Percentiles rank a stretch among this genome's conserved stretches.
These are phyloP conservation scores for Aspergillus sp. DNA, from an alignment of 2,329 filamentous ascomycete species.

Conservation along the genomic window DNA sequence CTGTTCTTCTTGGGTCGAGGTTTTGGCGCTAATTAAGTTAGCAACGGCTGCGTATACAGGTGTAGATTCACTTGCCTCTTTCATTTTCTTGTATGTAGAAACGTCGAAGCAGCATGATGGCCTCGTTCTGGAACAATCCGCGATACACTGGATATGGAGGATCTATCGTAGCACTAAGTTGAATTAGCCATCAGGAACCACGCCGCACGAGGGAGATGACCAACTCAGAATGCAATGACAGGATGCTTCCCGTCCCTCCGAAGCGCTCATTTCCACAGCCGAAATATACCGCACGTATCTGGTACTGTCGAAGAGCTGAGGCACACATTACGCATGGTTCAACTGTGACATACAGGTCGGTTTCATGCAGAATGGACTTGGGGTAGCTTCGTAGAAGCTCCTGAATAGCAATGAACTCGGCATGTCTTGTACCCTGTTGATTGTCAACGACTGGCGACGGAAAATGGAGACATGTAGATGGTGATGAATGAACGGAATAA, in stretches of 20 bases:
- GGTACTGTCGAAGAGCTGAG: constrained; percentile 81
- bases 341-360: constrained; percentile 90
- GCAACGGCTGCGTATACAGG: neutral
- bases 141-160: constrained; percentile 77
- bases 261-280: constrained; percentile 96
- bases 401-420: constrained; percentile 85
- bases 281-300: constrained; percentile 87
- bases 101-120: constrained; percentile 83
- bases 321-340: constrained; percentile 99
- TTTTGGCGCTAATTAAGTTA: constrained; percentile 51
- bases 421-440: constrained; percentile 78
- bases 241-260: constrained; percentile 90
- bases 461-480: neutral
- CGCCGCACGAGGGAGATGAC: constrained; percentile 22
- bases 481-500: neutral
- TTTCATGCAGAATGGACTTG: constrained; percentile 66
- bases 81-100: constrained; percentile 99
- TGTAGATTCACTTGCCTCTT: constrained; percentile 59
- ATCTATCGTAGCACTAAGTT: constrained; percentile 66
- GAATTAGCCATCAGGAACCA: constrained; percentile 9
- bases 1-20: constrained; percentile 63
- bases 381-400: constrained; percentile 64
- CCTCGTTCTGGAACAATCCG: constrained; percentile 85
- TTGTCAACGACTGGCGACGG: neutral
- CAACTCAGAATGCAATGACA: constrained; percentile 74